These are phyloP conservation scores for Pezicula carpinea DNA, from an alignment of 2,329 filamentous ascomycete species.

Conservation along the genomic window DNA sequence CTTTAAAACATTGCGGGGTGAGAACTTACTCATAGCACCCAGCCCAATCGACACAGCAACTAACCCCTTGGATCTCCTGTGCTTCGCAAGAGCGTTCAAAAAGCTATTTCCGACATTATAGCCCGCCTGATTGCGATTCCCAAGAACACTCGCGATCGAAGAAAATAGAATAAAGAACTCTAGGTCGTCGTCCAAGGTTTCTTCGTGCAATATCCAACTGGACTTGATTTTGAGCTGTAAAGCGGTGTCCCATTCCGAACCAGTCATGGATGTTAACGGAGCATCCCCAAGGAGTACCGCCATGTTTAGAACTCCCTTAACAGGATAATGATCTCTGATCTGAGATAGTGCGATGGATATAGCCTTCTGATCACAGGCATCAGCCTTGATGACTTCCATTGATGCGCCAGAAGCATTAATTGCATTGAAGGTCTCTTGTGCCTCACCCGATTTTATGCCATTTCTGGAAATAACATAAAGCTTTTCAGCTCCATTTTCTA, in stretches of 20 bases:
- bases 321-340: neutral
- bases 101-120: conserved; percentile 2
- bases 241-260: neutral
- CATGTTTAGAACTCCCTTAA: neutral
- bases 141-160: neutral
- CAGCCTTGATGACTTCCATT: neutral
- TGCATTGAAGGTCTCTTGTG: neutral
- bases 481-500: conserved; percentile 5
- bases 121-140: neutral
- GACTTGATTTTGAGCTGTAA: neutral
- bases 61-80: neutral
- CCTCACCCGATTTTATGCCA: neutral
- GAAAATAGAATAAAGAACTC: conserved; percentile 3
- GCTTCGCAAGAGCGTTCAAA: neutral
- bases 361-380: neutral
- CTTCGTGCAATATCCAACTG: neutral
- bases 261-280: neutral
- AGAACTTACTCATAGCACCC: neutral
- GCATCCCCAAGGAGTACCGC: neutral
- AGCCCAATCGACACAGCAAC: neutral
- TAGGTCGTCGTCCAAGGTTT: neutral
- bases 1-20: neutral
- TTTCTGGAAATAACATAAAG: conserved; percentile 3
- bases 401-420: neutral
- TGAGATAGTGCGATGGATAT: neutral